These are phyloP conservation scores for Alternaria arbusti DNA, from an alignment of 2,329 filamentous ascomycete species.

Conservation along the genomic window DNA sequence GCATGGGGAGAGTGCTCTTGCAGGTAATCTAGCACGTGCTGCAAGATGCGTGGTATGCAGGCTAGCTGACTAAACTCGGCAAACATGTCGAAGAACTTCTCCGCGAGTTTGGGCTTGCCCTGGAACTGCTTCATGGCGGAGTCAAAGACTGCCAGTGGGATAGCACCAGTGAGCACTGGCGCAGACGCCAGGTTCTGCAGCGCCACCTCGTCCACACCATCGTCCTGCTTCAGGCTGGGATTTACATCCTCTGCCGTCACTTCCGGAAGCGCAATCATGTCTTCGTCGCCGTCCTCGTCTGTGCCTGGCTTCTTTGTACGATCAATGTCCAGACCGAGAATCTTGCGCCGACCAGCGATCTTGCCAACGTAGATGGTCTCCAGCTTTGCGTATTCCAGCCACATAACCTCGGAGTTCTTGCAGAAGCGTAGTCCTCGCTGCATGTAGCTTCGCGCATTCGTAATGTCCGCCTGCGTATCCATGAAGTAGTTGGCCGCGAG, in stretches of 20 bases:
- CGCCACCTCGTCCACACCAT: conserved; percentile 57
- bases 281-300: conserved; percentile 53
- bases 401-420: conserved; percentile 73
- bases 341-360: conserved; percentile 74
- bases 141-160: conserved; percentile 91
- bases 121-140: conserved; percentile 80
- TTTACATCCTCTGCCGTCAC: conserved; percentile 69
- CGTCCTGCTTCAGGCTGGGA: conserved; percentile 59
- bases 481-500: conserved; percentile 79
- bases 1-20: conserved; percentile 62
- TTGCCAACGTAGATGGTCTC: conserved; percentile 92
- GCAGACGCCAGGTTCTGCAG: conserved; percentile 72
- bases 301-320: conserved; percentile 52
- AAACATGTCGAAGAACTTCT: conserved; percentile 82
- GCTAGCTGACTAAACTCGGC: conserved; percentile 70
- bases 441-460: conserved; percentile 82
- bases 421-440: conserved; percentile 90
- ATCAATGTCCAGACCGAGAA: conserved; percentile 66
- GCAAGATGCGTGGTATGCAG: conserved; percentile 69
- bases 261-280: conserved; percentile 62
- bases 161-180: conserved; percentile 88
- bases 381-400: conserved; percentile 87
- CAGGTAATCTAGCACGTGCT: conserved; percentile 75
- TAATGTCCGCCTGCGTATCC: conserved; percentile 85
- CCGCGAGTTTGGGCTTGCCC: conserved; percentile 69